Conservation (phyloP, 2,329 filamentous ascomycete genomes). For the Clonostachys solani region DNA sequence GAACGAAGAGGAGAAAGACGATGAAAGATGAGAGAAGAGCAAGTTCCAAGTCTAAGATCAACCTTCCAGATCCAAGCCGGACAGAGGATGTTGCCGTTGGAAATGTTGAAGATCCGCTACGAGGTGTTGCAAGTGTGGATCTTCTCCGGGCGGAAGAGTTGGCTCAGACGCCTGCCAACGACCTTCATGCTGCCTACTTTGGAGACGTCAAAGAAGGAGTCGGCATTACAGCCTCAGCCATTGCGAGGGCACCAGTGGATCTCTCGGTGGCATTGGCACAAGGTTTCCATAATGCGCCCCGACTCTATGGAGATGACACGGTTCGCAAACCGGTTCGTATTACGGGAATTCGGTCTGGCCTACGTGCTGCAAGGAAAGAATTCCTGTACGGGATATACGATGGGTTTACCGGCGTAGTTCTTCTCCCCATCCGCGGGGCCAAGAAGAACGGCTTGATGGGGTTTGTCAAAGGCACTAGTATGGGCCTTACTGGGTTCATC, state of each 20-base stretch:
- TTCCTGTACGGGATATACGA: slow-evolving; percentile 62
- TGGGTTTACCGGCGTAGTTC: slow-evolving; percentile 58
- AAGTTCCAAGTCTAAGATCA: slow-evolving; percentile 3
- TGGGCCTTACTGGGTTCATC: slow-evolving; percentile 59
- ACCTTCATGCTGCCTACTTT: slow-evolving; percentile 32
- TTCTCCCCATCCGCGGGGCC: slow-evolving; percentile 54
- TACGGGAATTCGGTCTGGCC: slow-evolving; percentile 60
- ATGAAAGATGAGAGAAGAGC: slow-evolving; percentile 25
- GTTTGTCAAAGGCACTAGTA: slow-evolving; percentile 51
- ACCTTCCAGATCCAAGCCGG: slow-evolving; percentile 2
- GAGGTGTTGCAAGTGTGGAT: slow-evolving; percentile 1
- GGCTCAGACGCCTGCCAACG: slow-evolving; percentile 2
- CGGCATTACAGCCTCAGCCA: slow-evolving; percentile 42
- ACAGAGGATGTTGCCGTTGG: slow-evolving; percentile 4
- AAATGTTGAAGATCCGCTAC: not conserved
- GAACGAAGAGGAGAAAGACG: slow-evolving; percentile 47
- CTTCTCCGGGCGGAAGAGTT: not conserved
- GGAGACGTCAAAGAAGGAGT: slow-evolving; percentile 48
- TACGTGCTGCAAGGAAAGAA: slow-evolving; percentile 56
- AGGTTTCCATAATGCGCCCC: slow-evolving; percentile 67
- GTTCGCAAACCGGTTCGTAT: slow-evolving; percentile 60
- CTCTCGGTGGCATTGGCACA: slow-evolving; percentile 59
- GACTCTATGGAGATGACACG: slow-evolving; percentile 66
- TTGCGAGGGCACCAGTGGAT: slow-evolving; percentile 55
- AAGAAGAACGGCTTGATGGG: slow-evolving; percentile 43